Base-by-base conservation (phyloP, 352 stramenopile genomes). In the Phytophthora lateralis region DNA sequence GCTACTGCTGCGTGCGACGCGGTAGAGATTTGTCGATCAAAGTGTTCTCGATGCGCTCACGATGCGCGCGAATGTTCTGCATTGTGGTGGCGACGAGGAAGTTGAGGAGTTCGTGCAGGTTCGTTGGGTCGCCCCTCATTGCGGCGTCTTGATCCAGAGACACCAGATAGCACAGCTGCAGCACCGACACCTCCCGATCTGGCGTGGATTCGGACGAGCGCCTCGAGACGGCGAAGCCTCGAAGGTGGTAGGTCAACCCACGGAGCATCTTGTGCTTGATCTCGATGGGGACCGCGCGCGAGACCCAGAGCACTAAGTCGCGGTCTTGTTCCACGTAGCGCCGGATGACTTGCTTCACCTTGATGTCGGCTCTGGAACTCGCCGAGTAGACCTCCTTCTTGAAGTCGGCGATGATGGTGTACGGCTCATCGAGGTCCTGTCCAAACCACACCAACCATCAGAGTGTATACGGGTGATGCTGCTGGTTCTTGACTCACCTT, bases 361-460 rank as follows among this genome's bases (percentile, higher is more conserved):
- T 47, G 59, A 88, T 82, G 14, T 82, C 61, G 12, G 76, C 74
- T 11, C 62, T 60, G 21, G 63, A 79, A 29, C 63, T 64, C 49
- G 72, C 77, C 15, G 63, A 66, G n/a, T 57, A 52, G 1, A 76
- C 29, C 55, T 87, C 77, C 12, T 84, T 74, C 42, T 67, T 71
- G 53, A 82, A 76, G 44, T 73, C 76, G 12, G 80, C 77, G 37
- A 87, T 57, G 39, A 87, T 79, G 6, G 73, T 80, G 38, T 81
- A 66, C 10, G 62, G 62, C 44, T 66, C 62, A 15, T 66, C 62
- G 5, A 71, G 62, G 39, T 34, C 55, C 62, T 70, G 32, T 48
- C 10, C 18, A 32, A 15, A 59, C 20, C 32, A 53, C 17, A 53
- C 6, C 7, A 32, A 30, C 3, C 24, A 60, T 17, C 32, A 38